Conservation (phyloP, 495 filamentous ascomycete species). For the Penicillium herquei region DNA sequence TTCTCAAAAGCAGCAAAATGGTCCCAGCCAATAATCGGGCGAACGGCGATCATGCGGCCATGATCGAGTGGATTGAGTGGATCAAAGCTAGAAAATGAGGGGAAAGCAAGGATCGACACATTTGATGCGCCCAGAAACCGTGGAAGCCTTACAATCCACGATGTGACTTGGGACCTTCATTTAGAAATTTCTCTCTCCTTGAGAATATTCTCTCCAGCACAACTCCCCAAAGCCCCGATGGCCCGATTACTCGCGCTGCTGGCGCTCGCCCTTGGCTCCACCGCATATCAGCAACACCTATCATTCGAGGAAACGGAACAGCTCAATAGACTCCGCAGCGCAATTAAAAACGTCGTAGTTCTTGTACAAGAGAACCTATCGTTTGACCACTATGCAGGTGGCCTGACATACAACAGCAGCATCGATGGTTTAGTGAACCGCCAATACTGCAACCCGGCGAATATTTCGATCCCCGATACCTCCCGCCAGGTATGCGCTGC, state of each 20-base stretch:
- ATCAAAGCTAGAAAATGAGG: constrained; percentile 1
- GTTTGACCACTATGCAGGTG: constrained; percentile 44
- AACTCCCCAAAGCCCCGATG: neutral
- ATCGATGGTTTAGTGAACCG: constrained; percentile 36
- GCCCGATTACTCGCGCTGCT: neutral
- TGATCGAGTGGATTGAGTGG: constrained; percentile 2
- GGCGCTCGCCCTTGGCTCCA: neutral
- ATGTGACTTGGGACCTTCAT: neutral
- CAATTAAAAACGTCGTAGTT: constrained; percentile 46
- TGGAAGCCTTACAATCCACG: neutral
- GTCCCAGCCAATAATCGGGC: neutral
- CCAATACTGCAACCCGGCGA: constrained; percentile 41
- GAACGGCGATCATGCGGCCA: neutral
- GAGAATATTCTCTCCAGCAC: neutral
- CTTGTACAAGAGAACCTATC: constrained; percentile 46
- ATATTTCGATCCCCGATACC: constrained; percentile 31
- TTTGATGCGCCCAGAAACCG: neutral
- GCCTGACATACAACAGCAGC: constrained; percentile 32
- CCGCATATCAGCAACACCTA: neutral
- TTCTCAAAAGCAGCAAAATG: neutral
- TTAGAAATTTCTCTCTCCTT: neutral
- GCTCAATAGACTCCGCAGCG: neutral
- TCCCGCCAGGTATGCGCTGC: constrained; percentile 36
- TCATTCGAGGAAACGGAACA: neutral
- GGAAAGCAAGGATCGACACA: constrained; percentile 1